A percentile compares a stretch with the other conserved stretches of the same genome.
These are phyloP conservation scores for Boletus vermiculosoides DNA, from an alignment of 768 basidiomycete species.

Conservation along the genomic window DNA sequence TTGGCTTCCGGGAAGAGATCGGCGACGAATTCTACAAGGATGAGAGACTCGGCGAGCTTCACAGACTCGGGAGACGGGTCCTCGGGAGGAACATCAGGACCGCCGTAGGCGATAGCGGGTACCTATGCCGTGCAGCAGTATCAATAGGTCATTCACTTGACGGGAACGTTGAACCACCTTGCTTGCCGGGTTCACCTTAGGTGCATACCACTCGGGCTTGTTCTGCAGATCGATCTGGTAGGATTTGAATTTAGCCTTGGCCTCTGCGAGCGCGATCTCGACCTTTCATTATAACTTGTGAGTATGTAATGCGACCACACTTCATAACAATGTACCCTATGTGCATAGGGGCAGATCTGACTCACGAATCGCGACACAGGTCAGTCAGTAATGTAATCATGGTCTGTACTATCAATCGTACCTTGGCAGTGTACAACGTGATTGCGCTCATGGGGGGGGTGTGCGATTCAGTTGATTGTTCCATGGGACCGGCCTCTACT, in stretches of 20 bases:
- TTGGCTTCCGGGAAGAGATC: slow-evolving; percentile 51
- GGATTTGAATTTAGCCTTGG: slow-evolving; percentile 44
- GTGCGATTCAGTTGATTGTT: neutral
- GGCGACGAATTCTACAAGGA: slow-evolving; percentile 66
- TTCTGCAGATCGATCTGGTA: slow-evolving; percentile 60
- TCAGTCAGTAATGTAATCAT: neutral
- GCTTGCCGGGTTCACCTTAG: slow-evolving; percentile 62
- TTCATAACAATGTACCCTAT: slow-evolving; percentile 40
- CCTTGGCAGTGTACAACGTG: slow-evolving; percentile 50
- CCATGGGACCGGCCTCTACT: neutral
- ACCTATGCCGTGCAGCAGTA: slow-evolving; percentile 1
- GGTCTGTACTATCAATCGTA: slow-evolving; percentile 13
- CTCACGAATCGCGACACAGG: neutral
- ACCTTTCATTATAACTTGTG: slow-evolving; percentile 33
- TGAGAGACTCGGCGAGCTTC: slow-evolving; percentile 63
- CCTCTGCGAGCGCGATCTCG: slow-evolving; percentile 62
- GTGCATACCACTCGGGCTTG: slow-evolving; percentile 70
- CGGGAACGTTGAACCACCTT: slow-evolving; percentile 42
- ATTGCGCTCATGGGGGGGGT: slow-evolving; percentile 24
- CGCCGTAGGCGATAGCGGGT: slow-evolving; percentile 54
- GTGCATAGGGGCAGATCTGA: slow-evolving; percentile 60
- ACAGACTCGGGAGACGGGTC: slow-evolving; percentile 56
- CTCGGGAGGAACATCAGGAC: slow-evolving; percentile 53
- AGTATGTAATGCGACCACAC: neutral
- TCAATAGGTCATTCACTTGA: neutral